phyloP scores from a whole-genome alignment of 2,329 filamentous ascomycete genomes.

The Claviceps lovelessii region DNA sequence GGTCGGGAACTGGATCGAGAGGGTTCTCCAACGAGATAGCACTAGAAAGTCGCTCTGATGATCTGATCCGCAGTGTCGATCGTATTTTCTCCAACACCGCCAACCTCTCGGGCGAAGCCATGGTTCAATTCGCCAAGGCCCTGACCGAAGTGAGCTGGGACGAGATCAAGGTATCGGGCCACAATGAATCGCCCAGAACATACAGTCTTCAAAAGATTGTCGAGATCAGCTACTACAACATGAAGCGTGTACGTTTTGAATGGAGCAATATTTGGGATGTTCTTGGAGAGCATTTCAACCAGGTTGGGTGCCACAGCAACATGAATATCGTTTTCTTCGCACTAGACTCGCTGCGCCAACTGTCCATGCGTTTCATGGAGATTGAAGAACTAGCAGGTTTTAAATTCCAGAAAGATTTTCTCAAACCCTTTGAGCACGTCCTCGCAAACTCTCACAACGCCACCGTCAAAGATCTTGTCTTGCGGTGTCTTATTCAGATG shows the following conservation, averaged over 20 bases:
- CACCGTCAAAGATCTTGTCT: slow-evolving; percentile 91
- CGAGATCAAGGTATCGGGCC: slow-evolving; percentile 92
- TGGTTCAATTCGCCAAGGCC: slow-evolving; percentile 85
- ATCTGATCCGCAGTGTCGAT: slow-evolving; percentile 85
- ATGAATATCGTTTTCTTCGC: slow-evolving; percentile 96
- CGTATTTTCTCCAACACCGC: slow-evolving; percentile 95
- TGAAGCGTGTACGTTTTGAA: slow-evolving; percentile 94
- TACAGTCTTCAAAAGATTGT: slow-evolving; percentile 97
- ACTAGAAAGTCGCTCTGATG: slow-evolving; percentile 79
- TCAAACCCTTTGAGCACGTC: slow-evolving; percentile 96
- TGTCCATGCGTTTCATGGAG: slow-evolving; percentile 98
- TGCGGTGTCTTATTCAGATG: slow-evolving; percentile 96
- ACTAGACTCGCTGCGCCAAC: slow-evolving; percentile 81
- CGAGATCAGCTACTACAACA: slow-evolving; percentile 99
- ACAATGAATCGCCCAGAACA: slow-evolving; percentile 87
- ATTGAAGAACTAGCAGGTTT: slow-evolving; percentile 95
- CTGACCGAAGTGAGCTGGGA: slow-evolving; percentile 97
- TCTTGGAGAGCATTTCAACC: slow-evolving; percentile 95
- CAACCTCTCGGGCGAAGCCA: slow-evolving; percentile 82
- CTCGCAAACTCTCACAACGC: slow-evolving; percentile 85
- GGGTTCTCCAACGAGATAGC: slow-evolving; percentile 67
- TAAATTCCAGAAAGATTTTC: slow-evolving; percentile 98
- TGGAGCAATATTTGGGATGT: slow-evolving; percentile 98
- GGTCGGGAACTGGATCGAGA: slow-evolving; percentile 45
- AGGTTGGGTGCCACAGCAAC: slow-evolving; percentile 91